phyloP scores from a whole-genome alignment of 1,139 yeast species.

The Magnusiomyces tetraspermus region DNA sequence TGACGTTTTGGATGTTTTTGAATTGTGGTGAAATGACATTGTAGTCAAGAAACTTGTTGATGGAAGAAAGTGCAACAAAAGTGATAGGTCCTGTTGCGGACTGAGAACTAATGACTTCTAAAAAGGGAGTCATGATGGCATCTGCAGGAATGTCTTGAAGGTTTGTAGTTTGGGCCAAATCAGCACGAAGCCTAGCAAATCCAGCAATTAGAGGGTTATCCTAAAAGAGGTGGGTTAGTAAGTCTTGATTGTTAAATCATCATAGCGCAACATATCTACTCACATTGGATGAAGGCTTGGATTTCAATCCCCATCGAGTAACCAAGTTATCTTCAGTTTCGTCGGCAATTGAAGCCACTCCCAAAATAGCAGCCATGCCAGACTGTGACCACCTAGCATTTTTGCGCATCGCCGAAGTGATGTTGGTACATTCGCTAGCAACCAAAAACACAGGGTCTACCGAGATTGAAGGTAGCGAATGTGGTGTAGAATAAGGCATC shows the following conservation, averaged over 20 bases:
- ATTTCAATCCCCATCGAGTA: conserved; percentile 22
- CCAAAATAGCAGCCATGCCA: conserved; percentile 81
- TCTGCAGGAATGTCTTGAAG: conserved; percentile 56
- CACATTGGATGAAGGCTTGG: not conserved
- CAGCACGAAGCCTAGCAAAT: conserved; percentile 67
- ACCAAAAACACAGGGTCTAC: conserved; percentile 78
- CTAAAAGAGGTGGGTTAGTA: conserved; percentile 17
- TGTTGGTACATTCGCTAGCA: conserved; percentile 77
- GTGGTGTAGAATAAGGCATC: too few species aligned
- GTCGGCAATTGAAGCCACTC: conserved; percentile 32
- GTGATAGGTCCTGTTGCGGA: conserved; percentile 83
- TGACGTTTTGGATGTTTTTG: conserved; percentile 39
- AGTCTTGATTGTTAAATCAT: too few species aligned
- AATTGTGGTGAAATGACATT: conserved; percentile 42
- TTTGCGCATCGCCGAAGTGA: conserved; percentile 88
- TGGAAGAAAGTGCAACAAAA: conserved; percentile 65
- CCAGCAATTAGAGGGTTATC: conserved; percentile 68
- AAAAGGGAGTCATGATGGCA: conserved; percentile 75
- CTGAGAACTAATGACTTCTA: conserved; percentile 76
- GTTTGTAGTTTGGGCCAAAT: conserved; percentile 49
- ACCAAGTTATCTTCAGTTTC: conserved; percentile 21
- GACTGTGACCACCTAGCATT: conserved; percentile 70
- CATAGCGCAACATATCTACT: too few species aligned
- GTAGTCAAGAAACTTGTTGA: conserved; percentile 61
- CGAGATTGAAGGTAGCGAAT: conserved; percentile 27